A percentile compares a stretch with the other conserved stretches of the same genome.
Evolutionary conservation across 164 flowering plant species (phyloP).

Genomic region (Kalanchoe fedtschenkoi): DNA sequence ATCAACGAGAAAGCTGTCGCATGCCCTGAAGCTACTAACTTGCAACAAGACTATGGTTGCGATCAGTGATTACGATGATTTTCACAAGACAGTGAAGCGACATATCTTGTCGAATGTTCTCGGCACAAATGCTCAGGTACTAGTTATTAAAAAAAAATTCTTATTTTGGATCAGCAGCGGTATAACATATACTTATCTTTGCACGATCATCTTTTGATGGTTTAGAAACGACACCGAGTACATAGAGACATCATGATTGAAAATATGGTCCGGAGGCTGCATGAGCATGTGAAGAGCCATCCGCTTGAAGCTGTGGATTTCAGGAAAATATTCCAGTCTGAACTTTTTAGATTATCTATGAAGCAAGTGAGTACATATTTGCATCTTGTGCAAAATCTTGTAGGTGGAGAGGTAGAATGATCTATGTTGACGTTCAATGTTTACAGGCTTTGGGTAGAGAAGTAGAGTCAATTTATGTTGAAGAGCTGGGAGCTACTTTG

Average conservation of each 20-base stretch:
- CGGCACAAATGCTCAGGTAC: slow-evolving; percentile 85
- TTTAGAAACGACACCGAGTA: slow-evolving; percentile 54
- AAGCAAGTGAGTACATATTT: slow-evolving; percentile 48
- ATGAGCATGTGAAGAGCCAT: slow-evolving; percentile 20
- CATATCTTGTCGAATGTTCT: slow-evolving; percentile 43
- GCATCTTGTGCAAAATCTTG: background rate
- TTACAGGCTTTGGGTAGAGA: slow-evolving; percentile 71
- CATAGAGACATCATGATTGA: slow-evolving; percentile 59
- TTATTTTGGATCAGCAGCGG: no score
- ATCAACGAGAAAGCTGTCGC: slow-evolving; percentile 76
- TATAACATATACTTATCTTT: no score
- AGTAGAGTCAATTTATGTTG: slow-evolving; percentile 57
- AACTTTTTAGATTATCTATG: slow-evolving; percentile 64
- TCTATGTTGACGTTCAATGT: background rate
- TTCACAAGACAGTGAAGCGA: slow-evolving; percentile 60
- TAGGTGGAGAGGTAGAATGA: background rate
- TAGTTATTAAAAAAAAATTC: background rate
- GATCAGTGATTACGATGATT: slow-evolving; percentile 78
- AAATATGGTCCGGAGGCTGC: slow-evolving; percentile 29
- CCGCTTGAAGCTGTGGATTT: slow-evolving; percentile 46
- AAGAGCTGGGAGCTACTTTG: slow-evolving; percentile 49
- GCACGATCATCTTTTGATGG: background rate
- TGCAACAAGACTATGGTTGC: slow-evolving; percentile 72
- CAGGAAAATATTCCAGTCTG: slow-evolving; percentile 46
- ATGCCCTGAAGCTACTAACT: slow-evolving; percentile 60